phyloP scores from a whole-genome alignment of 1,284 basidiomycete species.

The Melampsora occidentalis region DNA sequence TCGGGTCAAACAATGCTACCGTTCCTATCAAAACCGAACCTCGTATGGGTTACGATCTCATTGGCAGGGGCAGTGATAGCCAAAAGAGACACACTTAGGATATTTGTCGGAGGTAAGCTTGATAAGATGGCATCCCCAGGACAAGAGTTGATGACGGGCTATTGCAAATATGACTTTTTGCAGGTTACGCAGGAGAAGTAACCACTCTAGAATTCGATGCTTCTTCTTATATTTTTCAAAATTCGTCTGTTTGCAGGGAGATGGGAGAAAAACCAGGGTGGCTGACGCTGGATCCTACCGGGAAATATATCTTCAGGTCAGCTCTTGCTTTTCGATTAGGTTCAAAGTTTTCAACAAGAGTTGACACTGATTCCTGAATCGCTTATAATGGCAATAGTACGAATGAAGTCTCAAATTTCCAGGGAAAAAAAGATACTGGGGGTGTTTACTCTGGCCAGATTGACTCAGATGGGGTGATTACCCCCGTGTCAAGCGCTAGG shows the following conservation, averaged over 20 bases:
- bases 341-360: too few relatives aligned
- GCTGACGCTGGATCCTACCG: background rate
- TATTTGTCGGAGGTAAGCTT: conserved; percentile 2
- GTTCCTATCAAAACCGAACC: background rate
- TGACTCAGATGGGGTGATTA: background rate
- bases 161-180: background rate
- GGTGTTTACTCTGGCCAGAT: conserved; percentile 8
- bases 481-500: background rate
- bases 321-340: background rate
- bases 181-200: background rate
- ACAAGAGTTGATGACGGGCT: too few relatives aligned
- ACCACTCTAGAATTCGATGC: conserved; percentile 1
- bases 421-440: conserved; percentile 5
- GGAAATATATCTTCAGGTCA: conserved; percentile 9
- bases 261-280: conserved; percentile 9
- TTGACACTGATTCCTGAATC: too few relatives aligned
- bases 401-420: background rate
- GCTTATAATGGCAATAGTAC: background rate
- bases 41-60: background rate
- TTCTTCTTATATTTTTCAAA: conserved; percentile 9
- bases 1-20: background rate
- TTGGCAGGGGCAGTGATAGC: background rate
- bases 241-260: background rate
- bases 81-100: background rate
- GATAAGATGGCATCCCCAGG: background rate